Base-by-base conservation (phyloP, 805 yeast genomes). In the Kazachstania taianensis region DNA sequence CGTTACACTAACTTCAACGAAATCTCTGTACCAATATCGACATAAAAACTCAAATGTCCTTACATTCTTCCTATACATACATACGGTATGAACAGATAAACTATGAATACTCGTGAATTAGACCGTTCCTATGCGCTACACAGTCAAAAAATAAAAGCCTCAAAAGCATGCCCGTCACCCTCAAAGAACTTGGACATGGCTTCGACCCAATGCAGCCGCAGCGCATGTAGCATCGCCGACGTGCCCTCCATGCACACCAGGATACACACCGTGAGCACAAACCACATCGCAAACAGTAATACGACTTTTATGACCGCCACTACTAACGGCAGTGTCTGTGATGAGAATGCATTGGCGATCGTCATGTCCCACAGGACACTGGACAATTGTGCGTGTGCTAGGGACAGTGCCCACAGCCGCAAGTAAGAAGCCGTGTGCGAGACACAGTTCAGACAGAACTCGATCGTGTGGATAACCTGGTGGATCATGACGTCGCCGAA, bases 201-300 rank as follows among this genome's bases (percentile, higher is more conserved):
- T 66, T 92, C 99, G 43, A 92, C 98, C 99, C 99, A 92, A 61
- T 92, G 98, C 55, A 92, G 72, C 69, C 99, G 83, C 55, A 92
- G 72, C n/a, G 96, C 81, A 63, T 92, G 99, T 55, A 92, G 72
- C 98, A 92, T 92, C 24, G 98, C 98, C 18, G 96, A 85, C 0
- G 99, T 92, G 40, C 98, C 99, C 63, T 92, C 99, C 99, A 92
- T 92, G 36, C 82, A 66, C 10, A 92, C 97, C 53, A 92, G 70
- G 49, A 92, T 85, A 52, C 84, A 81, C 18, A 87, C 89, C 0
- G 98, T 89, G 42, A 92, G 67, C 3, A 74, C 74, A 58, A 92
- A 86, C 99, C 99, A 92, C 81, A 92, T 77, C 16, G 81, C 94
- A 59, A 92, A 92, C 55, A 92, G 63, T 17, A 81, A 53, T 26